Base-by-base conservation (phyloP, 2,329 filamentous ascomycete species). In the Dothideomycetes sp. region DNA sequence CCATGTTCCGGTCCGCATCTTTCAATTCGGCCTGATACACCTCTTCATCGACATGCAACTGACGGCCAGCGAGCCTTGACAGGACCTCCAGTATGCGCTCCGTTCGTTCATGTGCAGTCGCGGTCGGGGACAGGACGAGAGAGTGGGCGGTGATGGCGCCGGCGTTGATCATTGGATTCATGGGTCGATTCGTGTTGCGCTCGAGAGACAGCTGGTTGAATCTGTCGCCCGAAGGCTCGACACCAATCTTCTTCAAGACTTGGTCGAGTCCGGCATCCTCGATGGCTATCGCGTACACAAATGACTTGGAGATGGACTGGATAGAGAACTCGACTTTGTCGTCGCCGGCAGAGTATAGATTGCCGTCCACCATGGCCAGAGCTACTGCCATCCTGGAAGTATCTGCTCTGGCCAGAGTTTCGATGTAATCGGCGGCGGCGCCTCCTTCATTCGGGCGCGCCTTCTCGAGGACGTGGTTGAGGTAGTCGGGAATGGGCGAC, bases 221-320 rank as follows among this genome's bases (percentile, higher is more conserved):
- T 4, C 56, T 58, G 32, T 64, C 59, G 12, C 62, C 62, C 0
- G 62, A 63, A 1, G 62, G 62, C 47, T 64, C 62, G 2, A 64
- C 62, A 34, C 61, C 62, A 13, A 64, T 63, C 43, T 62, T 64
- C 40, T 59, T 52, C 30, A 64, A 38, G 0, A 64, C 62, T n/a
- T 45, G 46, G 0, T 51, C 45, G 13, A 64, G 42, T 0, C 62
- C 62, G 1, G 53, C 50, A 35, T 64, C 62, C 33, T 62, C 59
- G 24, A 64, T 64, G 8, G 62, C 62, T 4, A 64, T 45, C 2
- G 62, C 61, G 44, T 64, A 64, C 19, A 64, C 60, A 36, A 64
- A 64, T 1, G 61, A 53, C 31, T 64, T 64, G 10, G 62, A 62
- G 36, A 64, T 64, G 48, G 61, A 64, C 40, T 64, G 61, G 23